Evolutionary conservation across 768 basidiomycete species (phyloP).

Genomic region (Chalciporus pseudorubinellus): DNA sequence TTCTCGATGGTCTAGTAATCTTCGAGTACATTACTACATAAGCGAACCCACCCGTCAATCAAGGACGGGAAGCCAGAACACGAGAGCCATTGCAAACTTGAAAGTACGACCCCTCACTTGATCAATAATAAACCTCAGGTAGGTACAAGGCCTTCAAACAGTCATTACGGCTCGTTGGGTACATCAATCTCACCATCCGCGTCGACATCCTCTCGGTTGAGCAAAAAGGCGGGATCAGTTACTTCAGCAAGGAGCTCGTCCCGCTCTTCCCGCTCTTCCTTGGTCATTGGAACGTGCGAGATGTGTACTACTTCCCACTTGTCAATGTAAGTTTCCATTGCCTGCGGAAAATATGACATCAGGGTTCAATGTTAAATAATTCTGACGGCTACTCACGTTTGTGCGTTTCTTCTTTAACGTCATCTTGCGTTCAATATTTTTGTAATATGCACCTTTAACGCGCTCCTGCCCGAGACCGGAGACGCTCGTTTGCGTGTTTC

Average conservation of each 20-base stretch:
- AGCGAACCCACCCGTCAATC: too few relatives aligned
- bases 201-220: constrained; percentile 46
- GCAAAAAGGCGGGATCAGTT: constrained; percentile 60
- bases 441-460: constrained; percentile 79
- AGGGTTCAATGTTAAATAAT: not conserved
- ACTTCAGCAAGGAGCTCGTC: constrained; percentile 78
- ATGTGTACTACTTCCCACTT: constrained; percentile 83
- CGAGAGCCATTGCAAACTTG: too few relatives aligned
- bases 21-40: too few relatives aligned
- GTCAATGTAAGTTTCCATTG: constrained; percentile 69
- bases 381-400: constrained; percentile 50
- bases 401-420: constrained; percentile 79
- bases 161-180: too few relatives aligned
- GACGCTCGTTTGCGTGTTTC: constrained; percentile 37
- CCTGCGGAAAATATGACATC: constrained; percentile 37
- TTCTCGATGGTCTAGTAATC: too few relatives aligned
- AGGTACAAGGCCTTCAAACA: too few relatives aligned
- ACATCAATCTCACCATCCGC: constrained; percentile 56
- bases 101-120: too few relatives aligned
- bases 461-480: constrained; percentile 39
- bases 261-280: constrained; percentile 76
- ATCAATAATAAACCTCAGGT: too few relatives aligned
- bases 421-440: constrained; percentile 88
- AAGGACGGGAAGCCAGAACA: too few relatives aligned
- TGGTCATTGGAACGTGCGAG: constrained; percentile 65